These are phyloP conservation scores for Fagus sylvatica DNA, from an alignment of 306 rosid species.

Conservation along the genomic window DNA sequence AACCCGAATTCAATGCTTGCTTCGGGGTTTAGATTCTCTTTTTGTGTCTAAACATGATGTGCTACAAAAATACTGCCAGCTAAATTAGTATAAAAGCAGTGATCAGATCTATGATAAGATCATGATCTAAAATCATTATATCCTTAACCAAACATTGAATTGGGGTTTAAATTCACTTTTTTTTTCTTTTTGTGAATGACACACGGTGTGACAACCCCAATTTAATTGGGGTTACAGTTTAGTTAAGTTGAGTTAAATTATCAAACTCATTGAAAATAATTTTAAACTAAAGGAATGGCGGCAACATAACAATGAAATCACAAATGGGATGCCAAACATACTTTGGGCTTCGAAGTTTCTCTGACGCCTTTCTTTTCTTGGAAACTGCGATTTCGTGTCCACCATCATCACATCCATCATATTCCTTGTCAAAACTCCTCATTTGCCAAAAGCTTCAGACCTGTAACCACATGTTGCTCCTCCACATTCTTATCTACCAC, in stretches of 20 bases:
- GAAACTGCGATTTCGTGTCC: constrained; percentile 28
- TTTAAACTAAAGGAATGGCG: background rate
- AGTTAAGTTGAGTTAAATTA: background rate
- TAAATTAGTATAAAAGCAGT: no score
- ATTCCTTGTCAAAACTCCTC: constrained; percentile 53
- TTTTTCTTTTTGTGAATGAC: background rate
- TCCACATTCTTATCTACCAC: constrained; percentile 27
- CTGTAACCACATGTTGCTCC: constrained; percentile 23
- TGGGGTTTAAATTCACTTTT: background rate
- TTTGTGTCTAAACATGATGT: no score
- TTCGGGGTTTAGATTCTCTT: no score
- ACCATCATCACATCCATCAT: constrained; percentile 39
- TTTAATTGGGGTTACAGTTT: background rate
- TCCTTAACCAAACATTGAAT: background rate
- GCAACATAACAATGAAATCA: background rate
- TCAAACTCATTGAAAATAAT: background rate
- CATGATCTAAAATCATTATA: background rate
- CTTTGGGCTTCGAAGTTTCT: constrained; percentile 61
- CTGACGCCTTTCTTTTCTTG: constrained; percentile 74
- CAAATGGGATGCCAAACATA: constrained; percentile 28
- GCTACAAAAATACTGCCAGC: no score
- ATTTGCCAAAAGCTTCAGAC: constrained; percentile 54
- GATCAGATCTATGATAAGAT: no score
- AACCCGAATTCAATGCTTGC: no score
- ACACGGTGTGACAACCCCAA: background rate